These are phyloP conservation scores for Bryoglossum gracile DNA, from an alignment of 495 filamentous ascomycete species.

Conservation along the genomic window DNA sequence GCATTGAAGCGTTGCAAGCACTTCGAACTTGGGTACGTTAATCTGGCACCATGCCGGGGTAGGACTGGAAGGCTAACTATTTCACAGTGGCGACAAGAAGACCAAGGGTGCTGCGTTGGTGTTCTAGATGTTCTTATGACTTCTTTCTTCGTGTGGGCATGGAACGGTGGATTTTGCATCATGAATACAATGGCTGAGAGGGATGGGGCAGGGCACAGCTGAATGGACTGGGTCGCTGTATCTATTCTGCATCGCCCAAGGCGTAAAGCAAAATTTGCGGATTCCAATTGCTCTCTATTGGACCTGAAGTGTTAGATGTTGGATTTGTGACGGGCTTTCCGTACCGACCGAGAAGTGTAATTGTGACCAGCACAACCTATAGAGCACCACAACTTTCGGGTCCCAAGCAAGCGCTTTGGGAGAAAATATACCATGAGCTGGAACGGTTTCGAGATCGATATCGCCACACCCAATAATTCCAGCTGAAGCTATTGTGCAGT, in stretches of 20 bases:
- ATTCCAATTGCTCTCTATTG: too few relatives aligned
- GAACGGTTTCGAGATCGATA: too few relatives aligned
- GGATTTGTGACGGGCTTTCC: too few relatives aligned
- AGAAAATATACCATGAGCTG: too few relatives aligned
- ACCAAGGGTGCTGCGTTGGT: constrained; percentile 99
- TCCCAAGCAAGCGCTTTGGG: too few relatives aligned
- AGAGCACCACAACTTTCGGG: too few relatives aligned
- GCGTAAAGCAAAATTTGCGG: constrained; percentile 25
- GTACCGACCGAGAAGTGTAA: neutral
- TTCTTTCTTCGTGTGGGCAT: constrained; percentile 19
- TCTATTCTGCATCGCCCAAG: constrained; percentile 19
- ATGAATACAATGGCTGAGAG: constrained; percentile 20
- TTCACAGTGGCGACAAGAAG: constrained; percentile 98
- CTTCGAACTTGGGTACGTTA: constrained; percentile 93
- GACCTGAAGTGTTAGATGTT: too few relatives aligned
- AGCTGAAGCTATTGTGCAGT: too few relatives aligned
- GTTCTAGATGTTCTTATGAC: constrained; percentile 56
- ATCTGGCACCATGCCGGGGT: neutral
- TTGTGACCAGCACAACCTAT: too few relatives aligned
- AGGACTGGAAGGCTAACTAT: constrained; percentile 10
- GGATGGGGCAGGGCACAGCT: constrained; percentile 18
- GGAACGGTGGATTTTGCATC: constrained; percentile 24
- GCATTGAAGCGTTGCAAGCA: constrained; percentile 99
- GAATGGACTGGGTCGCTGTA: constrained; percentile 17
- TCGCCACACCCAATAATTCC: too few relatives aligned